phyloP scores from a whole-genome alignment of 257 asterid species.

The Gentiana dahurica region DNA sequence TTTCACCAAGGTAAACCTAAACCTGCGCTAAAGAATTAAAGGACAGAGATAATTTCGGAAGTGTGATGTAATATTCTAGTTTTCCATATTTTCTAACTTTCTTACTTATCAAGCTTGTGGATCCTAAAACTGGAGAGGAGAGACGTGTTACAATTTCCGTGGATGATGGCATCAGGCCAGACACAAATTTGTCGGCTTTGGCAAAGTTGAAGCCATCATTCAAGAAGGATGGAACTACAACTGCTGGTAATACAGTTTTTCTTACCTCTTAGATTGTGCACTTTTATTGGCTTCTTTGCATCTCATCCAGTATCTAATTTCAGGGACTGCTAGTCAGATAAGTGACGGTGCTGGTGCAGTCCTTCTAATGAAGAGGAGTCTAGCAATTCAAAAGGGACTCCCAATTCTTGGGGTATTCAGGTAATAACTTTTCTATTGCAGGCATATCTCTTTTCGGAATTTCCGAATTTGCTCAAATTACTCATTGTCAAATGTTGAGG shows the following conservation, averaged over 20 bases:
- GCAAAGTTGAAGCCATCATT: conserved; percentile 89
- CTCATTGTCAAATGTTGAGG: too few species aligned
- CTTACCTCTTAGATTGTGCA: not conserved
- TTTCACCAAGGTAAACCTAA: conserved; percentile 50
- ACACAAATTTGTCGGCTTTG: conserved; percentile 49
- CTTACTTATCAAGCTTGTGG: conserved; percentile 40
- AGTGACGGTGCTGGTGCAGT: conserved; percentile 98
- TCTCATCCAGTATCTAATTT: conserved; percentile 4
- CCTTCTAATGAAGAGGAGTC: conserved; percentile 87
- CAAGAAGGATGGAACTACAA: conserved; percentile 73
- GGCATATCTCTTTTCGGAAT: too few species aligned
- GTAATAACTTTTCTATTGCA: conserved; percentile 15
- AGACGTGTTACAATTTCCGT: conserved; percentile 59
- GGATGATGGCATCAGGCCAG: conserved; percentile 87
- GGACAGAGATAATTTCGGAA: too few species aligned
- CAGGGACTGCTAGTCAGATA: conserved; percentile 85
- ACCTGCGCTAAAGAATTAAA: not conserved
- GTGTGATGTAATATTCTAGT: too few species aligned
- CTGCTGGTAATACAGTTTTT: conserved; percentile 58
- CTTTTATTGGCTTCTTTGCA: not conserved
- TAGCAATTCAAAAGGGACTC: conserved; percentile 66
- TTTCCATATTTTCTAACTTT: conserved; percentile 1
- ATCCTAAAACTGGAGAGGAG: conserved; percentile 53
- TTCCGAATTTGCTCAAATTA: too few species aligned
- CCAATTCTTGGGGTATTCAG: conserved; percentile 81